Evolutionary conservation across 2,329 filamentous ascomycete species (phyloP).

Genomic region (Sclerotinia spermophila): DNA sequence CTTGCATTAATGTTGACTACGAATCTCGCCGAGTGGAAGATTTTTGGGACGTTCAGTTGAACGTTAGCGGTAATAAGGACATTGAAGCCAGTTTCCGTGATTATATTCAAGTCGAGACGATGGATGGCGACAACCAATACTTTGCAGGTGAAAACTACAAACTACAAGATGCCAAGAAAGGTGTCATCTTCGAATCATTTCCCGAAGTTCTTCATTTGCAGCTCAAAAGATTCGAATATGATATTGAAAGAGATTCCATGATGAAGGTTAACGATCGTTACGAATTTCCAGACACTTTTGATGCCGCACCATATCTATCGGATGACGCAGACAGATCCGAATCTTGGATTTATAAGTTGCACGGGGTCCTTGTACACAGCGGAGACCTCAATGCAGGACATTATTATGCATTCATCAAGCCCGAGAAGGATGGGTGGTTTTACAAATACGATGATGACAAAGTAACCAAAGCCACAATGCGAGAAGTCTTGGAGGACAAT

Average conservation of each 20-base stretch:
- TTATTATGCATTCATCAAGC: slow-evolving; percentile 97
- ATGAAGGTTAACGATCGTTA: slow-evolving; percentile 97
- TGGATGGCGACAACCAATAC: slow-evolving; percentile 98
- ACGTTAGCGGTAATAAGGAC: slow-evolving; percentile 90
- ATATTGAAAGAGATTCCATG: slow-evolving; percentile 93
- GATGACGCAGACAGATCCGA: slow-evolving; percentile 84
- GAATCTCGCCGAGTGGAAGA: slow-evolving; percentile 94
- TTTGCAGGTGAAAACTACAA: slow-evolving; percentile 86
- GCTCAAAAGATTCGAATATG: slow-evolving; percentile 96
- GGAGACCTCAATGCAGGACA: slow-evolving; percentile 96
- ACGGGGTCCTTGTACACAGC: slow-evolving; percentile 93
- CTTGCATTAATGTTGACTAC: slow-evolving; percentile 97
- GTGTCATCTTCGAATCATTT: slow-evolving; percentile 94
- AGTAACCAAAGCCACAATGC: slow-evolving; percentile 87
- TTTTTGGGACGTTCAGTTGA: slow-evolving; percentile 98
- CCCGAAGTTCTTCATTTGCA: slow-evolving; percentile 92
- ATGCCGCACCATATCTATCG: slow-evolving; percentile 82
- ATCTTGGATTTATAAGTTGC: slow-evolving; percentile 85
- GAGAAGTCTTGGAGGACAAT: slow-evolving; percentile 93
- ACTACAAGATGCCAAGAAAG: slow-evolving; percentile 94
- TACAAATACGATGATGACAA: slow-evolving; percentile 98
- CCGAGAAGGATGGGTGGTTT: slow-evolving; percentile 87
- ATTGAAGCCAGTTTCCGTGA: slow-evolving; percentile 93
- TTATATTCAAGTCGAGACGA: slow-evolving; percentile 93
- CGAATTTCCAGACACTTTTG: slow-evolving; percentile 80